Percentiles rank a stretch among this genome's conserved stretches.
Conservation (phyloP, 2,329 filamentous ascomycete genomes). For the Venturia carpophila region DNA sequence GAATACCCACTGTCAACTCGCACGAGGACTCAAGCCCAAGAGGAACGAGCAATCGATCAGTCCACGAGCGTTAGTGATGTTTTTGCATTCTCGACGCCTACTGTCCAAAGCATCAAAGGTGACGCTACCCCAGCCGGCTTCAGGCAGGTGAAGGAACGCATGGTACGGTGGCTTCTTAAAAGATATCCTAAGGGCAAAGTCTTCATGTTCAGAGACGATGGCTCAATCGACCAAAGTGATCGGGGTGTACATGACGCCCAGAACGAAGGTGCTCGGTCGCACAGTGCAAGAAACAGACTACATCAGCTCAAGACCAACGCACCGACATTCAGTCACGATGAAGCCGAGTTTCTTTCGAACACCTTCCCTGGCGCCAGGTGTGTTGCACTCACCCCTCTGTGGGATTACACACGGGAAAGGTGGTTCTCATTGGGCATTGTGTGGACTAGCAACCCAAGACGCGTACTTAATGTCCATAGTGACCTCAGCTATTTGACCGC, state of each 20-base stretch:
- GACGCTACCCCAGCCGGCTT: not conserved
- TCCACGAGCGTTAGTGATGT: conserved; percentile 6
- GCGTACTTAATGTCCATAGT: conserved; percentile 39
- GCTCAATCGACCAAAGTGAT: conserved; percentile 21
- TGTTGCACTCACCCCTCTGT: conserved; percentile 8
- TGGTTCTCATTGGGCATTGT: conserved; percentile 23
- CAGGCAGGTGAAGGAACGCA: conserved; percentile 15
- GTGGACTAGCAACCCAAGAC: conserved; percentile 28
- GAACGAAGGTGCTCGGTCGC: not conserved
- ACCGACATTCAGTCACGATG: not conserved
- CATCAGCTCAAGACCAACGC: not conserved
- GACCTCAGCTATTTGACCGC: conserved; percentile 47
- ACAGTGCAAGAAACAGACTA: not conserved
- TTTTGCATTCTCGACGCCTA: conserved; percentile 19
- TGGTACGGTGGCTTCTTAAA: conserved; percentile 21
- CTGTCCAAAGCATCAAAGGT: conserved; percentile 13
- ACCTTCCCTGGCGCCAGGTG: conserved; percentile 6
- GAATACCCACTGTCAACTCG: not conserved
- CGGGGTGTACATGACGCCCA: not conserved
- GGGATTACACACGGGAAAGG: not conserved
- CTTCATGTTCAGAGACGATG: conserved; percentile 23
- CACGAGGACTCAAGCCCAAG: not conserved
- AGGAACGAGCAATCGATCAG: not conserved
- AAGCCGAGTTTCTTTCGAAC: not conserved
- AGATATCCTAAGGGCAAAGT: conserved; percentile 24